Conservation (phyloP, 2,329 filamentous ascomycete species). For the Thielaviopsis musarum region DNA sequence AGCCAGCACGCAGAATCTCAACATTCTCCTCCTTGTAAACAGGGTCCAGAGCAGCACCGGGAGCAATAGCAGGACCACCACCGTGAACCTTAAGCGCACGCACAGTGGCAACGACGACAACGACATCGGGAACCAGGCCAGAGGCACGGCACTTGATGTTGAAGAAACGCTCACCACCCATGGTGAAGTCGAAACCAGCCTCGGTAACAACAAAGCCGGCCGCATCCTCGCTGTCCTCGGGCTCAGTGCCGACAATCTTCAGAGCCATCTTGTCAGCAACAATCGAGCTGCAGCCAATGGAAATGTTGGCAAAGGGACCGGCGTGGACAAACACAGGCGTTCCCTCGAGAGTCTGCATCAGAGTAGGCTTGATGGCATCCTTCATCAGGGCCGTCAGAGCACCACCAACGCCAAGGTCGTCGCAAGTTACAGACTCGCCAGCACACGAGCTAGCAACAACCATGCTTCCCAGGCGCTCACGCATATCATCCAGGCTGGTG, state of each 20-base stretch:
- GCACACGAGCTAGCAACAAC: slow-evolving; percentile 74
- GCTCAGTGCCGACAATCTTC: slow-evolving; percentile 88
- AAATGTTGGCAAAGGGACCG: slow-evolving; percentile 95
- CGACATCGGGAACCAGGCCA: slow-evolving; percentile 79
- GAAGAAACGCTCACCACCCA: slow-evolving; percentile 99
- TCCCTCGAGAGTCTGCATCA: slow-evolving; percentile 96
- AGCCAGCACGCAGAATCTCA: slow-evolving; percentile 75
- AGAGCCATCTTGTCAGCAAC: slow-evolving; percentile 88
- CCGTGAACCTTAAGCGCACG: slow-evolving; percentile 94
- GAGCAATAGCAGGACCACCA: slow-evolving; percentile 81
- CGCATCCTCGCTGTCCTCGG: slow-evolving; percentile 65
- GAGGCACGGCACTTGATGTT: slow-evolving; percentile 99
- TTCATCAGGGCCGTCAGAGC: slow-evolving; percentile 90
- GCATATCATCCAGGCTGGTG: slow-evolving; percentile 73
- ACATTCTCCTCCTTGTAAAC: slow-evolving; percentile 91
- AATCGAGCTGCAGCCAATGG: slow-evolving; percentile 89
- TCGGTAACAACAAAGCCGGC: slow-evolving; percentile 91
- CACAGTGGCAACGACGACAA: slow-evolving; percentile 89
- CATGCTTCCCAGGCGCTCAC: slow-evolving; percentile 87
- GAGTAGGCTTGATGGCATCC: slow-evolving; percentile 95
- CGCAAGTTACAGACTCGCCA: slow-evolving; percentile 86
- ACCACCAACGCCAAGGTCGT: slow-evolving; percentile 85
- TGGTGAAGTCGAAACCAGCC: slow-evolving; percentile 97
- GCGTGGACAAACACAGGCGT: slow-evolving; percentile 97
- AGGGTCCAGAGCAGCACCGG: slow-evolving; percentile 67